Evolutionary conservation across 495 filamentous ascomycete species (phyloP).

Genomic region (Geopyxis carbonaria): DNA sequence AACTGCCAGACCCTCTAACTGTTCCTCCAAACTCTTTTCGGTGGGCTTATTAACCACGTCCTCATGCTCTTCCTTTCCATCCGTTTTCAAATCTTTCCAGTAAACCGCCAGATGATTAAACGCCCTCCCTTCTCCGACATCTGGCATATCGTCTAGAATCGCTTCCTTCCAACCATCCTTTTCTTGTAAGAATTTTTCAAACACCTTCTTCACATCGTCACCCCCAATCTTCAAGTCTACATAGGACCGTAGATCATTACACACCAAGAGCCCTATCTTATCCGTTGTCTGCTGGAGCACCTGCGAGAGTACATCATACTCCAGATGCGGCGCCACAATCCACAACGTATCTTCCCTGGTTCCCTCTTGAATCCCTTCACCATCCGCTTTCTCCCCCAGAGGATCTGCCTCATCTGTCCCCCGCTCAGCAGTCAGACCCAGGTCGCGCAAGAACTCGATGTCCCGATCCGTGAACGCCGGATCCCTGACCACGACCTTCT

Average conservation of each 20-base stretch:
- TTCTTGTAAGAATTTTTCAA: constrained; percentile 4
- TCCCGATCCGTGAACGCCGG: constrained; percentile 14
- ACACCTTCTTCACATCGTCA: constrained; percentile 2
- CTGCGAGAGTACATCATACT: constrained; percentile 13
- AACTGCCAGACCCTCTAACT: too few species aligned
- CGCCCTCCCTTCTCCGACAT: constrained; percentile 14
- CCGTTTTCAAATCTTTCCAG: too few species aligned
- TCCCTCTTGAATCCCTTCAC: too few species aligned
- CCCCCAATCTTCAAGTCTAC: constrained; percentile 12
- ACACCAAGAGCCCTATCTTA: constrained; percentile 13
- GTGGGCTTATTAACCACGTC: too few species aligned
- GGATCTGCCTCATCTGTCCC: constrained; percentile 1
- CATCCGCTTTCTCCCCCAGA: constrained; percentile 6
- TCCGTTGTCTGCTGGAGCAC: background rate
- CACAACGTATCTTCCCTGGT: constrained; percentile 5
- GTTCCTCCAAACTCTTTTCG: too few species aligned
- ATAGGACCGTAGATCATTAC: constrained; percentile 16
- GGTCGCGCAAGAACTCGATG: constrained; percentile 5
- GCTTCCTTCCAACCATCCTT: constrained; percentile 2
- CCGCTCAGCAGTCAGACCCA: background rate
- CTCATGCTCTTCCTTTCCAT: too few species aligned
- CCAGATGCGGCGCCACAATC: constrained; percentile 20
- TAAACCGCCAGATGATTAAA: constrained; percentile 22
- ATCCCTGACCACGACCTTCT: constrained; percentile 8
- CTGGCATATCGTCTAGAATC: constrained; percentile 4